These are phyloP conservation scores for Populus nigra DNA, from an alignment of 345 rosid genomes.

Conservation along the genomic window DNA sequence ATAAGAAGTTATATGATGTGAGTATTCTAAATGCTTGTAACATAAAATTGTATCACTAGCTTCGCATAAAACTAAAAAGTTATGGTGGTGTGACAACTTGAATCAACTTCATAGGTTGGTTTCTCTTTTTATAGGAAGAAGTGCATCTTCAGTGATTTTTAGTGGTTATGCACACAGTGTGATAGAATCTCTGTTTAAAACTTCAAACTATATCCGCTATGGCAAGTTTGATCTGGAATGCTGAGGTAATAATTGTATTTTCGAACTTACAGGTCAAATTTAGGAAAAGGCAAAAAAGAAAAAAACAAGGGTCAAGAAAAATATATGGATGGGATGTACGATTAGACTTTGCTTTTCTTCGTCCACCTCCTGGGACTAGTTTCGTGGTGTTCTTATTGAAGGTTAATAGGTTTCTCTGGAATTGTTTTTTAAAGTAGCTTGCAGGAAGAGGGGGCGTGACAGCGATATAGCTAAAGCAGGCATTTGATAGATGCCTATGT, in stretches of 20 bases:
- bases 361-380: not conserved
- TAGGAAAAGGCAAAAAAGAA: not conserved
- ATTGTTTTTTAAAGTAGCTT: not conserved
- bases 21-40: slow-evolving; percentile 27
- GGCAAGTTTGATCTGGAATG: not conserved
- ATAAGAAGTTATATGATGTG: slow-evolving; percentile 78
- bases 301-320: not conserved
- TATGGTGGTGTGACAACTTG: not conserved
- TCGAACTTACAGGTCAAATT: not conserved
- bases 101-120: not conserved
- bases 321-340: not conserved
- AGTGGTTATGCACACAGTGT: not conserved
- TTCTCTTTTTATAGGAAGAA: not conserved
- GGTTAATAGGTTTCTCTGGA: not conserved
- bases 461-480: not conserved
- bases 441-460: not conserved
- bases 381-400: not conserved
- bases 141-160: not conserved
- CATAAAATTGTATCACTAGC: not conserved
- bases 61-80: not conserved
- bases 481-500: not conserved
- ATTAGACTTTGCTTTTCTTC: not conserved
- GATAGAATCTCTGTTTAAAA: not conserved
- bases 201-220: not conserved
- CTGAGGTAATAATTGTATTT: not conserved